Evolutionary conservation across 225 moss, liverwort and hornwort genomes (phyloP), one percentile per base, ranked within the genome.

Genomic region (Antitrichia curtipendula): DNA sequence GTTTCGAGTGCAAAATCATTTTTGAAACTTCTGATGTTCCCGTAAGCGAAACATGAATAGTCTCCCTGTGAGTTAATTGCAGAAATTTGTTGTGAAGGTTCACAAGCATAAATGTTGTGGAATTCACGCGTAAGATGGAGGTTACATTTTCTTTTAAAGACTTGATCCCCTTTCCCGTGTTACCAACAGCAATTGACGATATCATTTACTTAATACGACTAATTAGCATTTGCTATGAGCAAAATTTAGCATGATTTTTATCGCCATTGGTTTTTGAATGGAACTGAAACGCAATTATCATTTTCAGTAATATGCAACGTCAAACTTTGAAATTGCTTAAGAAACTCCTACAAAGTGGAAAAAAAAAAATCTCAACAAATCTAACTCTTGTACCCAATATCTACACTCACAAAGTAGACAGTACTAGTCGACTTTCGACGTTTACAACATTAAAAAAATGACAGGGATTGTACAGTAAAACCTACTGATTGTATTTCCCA

Each of bases 401-500:
- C 80, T 80, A 60, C 80, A 80, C 45, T 80, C 14, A 60, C 43
- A 15, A 74, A 84, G 80, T 53, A n/a, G 54, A 78, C 65, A 78
- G 7, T 36, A 81, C 22, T 34, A 40, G 40, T 57, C n/a, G 12
- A 38, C 7, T 14, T 70, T 77, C 62, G 32, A 32, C 76, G 72
- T 71, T 70, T 66, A 53, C 66, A 73, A 9, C 49, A 15, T 10
- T 29, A 9, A 38, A 38, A 9, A 38, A 38, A 57, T 13, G 16
- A 72, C 11, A 43, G 16, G 59, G 45, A 27, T 40, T 34, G 14
- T 13, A 1, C 13, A 29, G 8, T 11, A 1, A 8, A 29, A 6
- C 4, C 81, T 91, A 91, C 91, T 89, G 61, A 0, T 86, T 76
- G 52, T 93, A 96, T 68, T 91, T 95, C 28, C 93, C 93, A 4